Conservation (phyloP, 805 yeast species). For the Saccharomycopsis selenospora region DNA sequence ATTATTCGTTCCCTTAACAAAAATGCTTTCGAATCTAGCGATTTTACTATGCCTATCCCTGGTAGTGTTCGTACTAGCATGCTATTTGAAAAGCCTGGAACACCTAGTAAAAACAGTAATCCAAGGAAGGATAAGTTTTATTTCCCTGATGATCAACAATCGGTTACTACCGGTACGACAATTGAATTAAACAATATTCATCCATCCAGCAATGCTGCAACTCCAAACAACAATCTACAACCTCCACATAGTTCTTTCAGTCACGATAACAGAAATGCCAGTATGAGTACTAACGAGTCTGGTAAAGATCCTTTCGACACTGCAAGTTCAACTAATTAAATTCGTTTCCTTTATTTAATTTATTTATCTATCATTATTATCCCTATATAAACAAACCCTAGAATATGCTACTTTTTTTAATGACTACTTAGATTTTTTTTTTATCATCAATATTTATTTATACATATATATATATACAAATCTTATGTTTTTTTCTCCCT, state of each 20-base stretch:
- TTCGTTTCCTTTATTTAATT: too few species aligned
- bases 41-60: conserved; percentile 20
- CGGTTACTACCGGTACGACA: not conserved
- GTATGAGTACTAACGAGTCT: not conserved
- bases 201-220: too few species aligned
- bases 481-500: too few species aligned
- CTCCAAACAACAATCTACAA: not conserved
- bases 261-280: not conserved
- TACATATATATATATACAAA: too few species aligned
- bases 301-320: conserved; percentile 1
- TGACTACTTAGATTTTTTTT: too few species aligned
- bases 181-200: conserved; percentile 1
- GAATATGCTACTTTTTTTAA: too few species aligned
- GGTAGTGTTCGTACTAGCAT: conserved; percentile 20
- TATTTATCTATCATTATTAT: too few species aligned
- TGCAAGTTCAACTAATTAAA: not conserved
- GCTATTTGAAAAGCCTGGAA: conserved; percentile 25
- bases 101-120: not conserved
- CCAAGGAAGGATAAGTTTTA: not conserved
- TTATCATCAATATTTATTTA: too few species aligned
- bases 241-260: not conserved
- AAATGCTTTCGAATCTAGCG: conserved; percentile 12
- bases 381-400: too few species aligned
- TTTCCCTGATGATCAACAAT: conserved; percentile 1
- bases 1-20: conserved; percentile 8